Evolutionary conservation across 768 basidiomycete species (phyloP).

Genomic region (Boletus vinaceobasis): DNA sequence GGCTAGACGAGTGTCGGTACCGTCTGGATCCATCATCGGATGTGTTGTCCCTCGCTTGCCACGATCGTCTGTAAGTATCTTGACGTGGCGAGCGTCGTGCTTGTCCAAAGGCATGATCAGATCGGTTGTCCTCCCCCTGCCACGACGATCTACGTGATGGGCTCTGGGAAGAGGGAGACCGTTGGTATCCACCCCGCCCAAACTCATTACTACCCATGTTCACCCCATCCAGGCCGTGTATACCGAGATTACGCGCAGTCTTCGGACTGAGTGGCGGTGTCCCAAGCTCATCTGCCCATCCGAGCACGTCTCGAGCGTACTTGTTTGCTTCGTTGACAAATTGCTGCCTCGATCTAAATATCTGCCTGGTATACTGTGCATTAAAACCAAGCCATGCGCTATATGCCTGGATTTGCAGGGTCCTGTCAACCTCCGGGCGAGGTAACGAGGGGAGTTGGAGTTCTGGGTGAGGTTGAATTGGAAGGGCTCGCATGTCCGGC

Average conservation of each 20-base stretch:
- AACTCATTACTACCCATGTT: constrained; percentile 8
- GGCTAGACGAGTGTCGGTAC: constrained; percentile 1
- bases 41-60: neutral
- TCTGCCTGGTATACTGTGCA: constrained; percentile 35
- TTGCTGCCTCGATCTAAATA: constrained; percentile 38
- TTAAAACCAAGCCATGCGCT: constrained; percentile 59
- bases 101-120: neutral
- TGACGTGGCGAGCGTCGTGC: constrained; percentile 1
- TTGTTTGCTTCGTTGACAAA: constrained; percentile 40
- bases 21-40: neutral
- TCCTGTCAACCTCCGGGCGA: constrained; percentile 28
- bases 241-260: constrained; percentile 50
- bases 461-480: constrained; percentile 34
- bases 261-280: constrained; percentile 40
- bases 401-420: constrained; percentile 50
- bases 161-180: constrained; percentile 3
- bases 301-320: constrained; percentile 35
- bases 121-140: neutral
- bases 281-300: constrained; percentile 33
- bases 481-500: constrained; percentile 39
- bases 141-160: constrained; percentile 11
- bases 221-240: constrained; percentile 37
- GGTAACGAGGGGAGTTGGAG: constrained; percentile 27
- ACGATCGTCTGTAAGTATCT: neutral
- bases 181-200: neutral